A percentile compares a stretch with the other conserved stretches of the same genome.
Evolutionary conservation across 2,329 filamentous ascomycete genomes (phyloP).

Genomic region (Neospermospora avenae): DNA sequence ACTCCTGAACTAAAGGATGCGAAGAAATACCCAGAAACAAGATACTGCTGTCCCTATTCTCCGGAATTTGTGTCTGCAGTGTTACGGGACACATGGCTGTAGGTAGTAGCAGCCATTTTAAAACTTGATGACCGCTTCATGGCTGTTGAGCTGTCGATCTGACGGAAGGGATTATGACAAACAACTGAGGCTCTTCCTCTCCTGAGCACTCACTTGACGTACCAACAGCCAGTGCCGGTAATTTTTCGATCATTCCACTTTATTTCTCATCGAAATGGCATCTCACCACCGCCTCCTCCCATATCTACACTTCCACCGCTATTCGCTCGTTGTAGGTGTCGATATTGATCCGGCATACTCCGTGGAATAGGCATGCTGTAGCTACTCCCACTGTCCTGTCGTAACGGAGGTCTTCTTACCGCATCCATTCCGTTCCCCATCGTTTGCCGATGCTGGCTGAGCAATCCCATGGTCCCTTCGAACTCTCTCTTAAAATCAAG

Average conservation of each 20-base stretch:
- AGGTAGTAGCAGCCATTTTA: neutral
- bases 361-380: constrained; percentile 28
- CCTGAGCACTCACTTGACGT: neutral
- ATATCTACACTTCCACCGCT: constrained; percentile 18
- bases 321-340: constrained; percentile 23
- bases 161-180: neutral
- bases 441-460: constrained; percentile 12
- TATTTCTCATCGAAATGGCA: constrained; percentile 2
- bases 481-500: constrained; percentile 28
- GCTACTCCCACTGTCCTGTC: constrained; percentile 24
- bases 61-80: neutral
- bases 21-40: constrained; percentile 1
- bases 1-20: neutral
- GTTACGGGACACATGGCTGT: neutral
- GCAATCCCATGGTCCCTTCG: constrained; percentile 17
- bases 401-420: constrained; percentile 26
- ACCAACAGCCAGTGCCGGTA: constrained; percentile 1
- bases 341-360: constrained; percentile 29
- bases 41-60: neutral
- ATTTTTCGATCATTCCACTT: neutral
- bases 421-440: constrained; percentile 8
- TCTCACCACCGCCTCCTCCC: constrained; percentile 8
- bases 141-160: neutral
- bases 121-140: neutral
- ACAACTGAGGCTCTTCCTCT: neutral